Evolutionary conservation across 202 grass and related monocot genomes (phyloP).

Genomic region (Schoenoplectus tabernaemontani): DNA sequence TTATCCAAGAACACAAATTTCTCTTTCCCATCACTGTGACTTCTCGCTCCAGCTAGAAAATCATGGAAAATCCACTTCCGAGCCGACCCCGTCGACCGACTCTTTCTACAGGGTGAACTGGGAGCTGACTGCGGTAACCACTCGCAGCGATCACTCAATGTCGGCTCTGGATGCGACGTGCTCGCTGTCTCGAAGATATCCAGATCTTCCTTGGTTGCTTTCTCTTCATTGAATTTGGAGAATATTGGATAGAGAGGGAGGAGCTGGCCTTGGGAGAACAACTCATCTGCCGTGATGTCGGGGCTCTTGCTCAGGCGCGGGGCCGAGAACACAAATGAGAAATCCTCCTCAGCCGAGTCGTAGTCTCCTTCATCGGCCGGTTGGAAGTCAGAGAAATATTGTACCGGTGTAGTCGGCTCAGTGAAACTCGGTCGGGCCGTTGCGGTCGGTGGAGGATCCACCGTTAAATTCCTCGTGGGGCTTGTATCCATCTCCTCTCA

Average conservation of each 20-base stretch:
- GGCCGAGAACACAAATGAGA: constrained; percentile 55
- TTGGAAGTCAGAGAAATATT: background rate
- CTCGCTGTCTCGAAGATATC: background rate
- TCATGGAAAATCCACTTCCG: constrained; percentile 38
- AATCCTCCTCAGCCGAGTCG: background rate
- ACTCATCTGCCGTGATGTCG: constrained; percentile 35
- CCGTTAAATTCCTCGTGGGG: background rate
- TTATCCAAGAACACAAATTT: constrained; percentile 64
- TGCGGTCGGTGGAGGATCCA: background rate
- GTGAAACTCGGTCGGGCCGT: background rate
- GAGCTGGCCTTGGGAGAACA: constrained; percentile 60
- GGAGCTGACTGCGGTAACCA: constrained; percentile 48
- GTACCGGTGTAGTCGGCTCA: background rate
- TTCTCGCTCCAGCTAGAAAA: constrained; percentile 30
- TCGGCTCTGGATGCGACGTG: constrained; percentile 18
- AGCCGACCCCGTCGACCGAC: constrained; percentile 36
- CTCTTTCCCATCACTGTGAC: constrained; percentile 68
- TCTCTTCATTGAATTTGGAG: constrained; percentile 1
- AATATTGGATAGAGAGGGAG: constrained; percentile 51
- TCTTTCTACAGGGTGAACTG: constrained; percentile 47
- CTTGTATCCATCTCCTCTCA: background rate
- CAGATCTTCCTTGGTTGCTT: background rate
- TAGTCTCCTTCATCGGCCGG: background rate
- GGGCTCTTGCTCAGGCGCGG: background rate
- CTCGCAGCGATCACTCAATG: constrained; percentile 28